Evolutionary conservation across 1,284 basidiomycete genomes (phyloP).

Genomic region (Tilletia caries): DNA sequence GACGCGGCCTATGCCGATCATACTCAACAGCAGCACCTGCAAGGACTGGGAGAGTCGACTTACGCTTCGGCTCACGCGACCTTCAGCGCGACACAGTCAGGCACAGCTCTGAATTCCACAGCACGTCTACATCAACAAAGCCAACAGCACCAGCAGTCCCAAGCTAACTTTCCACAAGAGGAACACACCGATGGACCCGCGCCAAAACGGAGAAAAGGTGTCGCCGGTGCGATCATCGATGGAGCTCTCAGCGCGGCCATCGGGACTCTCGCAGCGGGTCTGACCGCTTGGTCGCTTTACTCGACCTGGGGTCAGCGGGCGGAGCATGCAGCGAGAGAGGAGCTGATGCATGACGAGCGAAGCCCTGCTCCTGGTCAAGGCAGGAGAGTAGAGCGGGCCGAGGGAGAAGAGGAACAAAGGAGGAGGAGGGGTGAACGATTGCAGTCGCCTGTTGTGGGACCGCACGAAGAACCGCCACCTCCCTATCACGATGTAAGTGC

Average conservation of each 20-base stretch:
- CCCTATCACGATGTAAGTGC: slow-evolving; percentile 8
- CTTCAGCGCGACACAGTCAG: neutral
- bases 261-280: slow-evolving; percentile 9
- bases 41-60: slow-evolving; percentile 5
- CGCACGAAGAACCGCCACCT: slow-evolving; percentile 4
- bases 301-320: slow-evolving; percentile 1
- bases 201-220: neutral
- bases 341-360: slow-evolving; percentile 1
- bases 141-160: no score
- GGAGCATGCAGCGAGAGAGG: slow-evolving; percentile 3
- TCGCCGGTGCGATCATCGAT: slow-evolving; percentile 9
- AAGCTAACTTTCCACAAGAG: neutral
- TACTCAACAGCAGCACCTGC: neutral
- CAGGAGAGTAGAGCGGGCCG: neutral
- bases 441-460: neutral
- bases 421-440: neutral
- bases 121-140: neutral
- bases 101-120: neutral
- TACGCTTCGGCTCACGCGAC: neutral
- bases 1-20: neutral
- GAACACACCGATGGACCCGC: slow-evolving; percentile 6
- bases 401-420: neutral
- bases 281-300: slow-evolving; percentile 3
- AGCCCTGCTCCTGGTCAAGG: neutral
- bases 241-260: slow-evolving; percentile 4